Evolutionary conservation across 768 basidiomycete species (phyloP).

Genomic region (Galerina sulciceps): DNA sequence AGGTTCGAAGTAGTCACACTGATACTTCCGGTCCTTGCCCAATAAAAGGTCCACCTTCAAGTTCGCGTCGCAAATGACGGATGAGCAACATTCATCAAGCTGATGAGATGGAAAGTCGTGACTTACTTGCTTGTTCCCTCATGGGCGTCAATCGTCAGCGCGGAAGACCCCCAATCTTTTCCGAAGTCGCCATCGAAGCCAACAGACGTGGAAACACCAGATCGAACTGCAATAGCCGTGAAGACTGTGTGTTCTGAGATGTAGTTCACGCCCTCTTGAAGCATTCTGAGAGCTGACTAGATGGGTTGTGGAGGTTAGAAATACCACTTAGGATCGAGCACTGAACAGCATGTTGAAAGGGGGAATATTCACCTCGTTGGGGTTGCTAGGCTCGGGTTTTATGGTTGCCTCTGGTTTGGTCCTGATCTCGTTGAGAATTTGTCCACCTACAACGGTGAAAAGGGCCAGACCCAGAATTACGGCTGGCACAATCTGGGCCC

Average conservation of each 20-base stretch:
- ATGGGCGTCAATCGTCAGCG: neutral
- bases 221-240: neutral
- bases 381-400: neutral
- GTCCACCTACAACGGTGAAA: neutral
- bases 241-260: neutral
- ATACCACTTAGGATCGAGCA: neutral
- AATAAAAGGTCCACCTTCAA: neutral
- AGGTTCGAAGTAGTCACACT: neutral
- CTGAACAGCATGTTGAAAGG: neutral
- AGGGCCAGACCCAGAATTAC: neutral
- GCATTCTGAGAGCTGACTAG: neutral
- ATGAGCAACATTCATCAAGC: neutral
- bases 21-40: neutral
- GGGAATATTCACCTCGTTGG: neutral
- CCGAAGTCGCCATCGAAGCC: neutral
- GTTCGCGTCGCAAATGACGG: too few species aligned
- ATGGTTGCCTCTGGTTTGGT: neutral
- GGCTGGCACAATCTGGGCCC: neutral
- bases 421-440: neutral
- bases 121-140: constrained; percentile 1
- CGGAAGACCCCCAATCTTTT: constrained; percentile 3
- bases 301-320: too few species aligned
- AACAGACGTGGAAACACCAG: neutral
- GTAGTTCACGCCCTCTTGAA: neutral
- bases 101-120: neutral